Base-by-base conservation (phyloP, 495 filamentous ascomycete genomes). In the Viridothelium virens region DNA sequence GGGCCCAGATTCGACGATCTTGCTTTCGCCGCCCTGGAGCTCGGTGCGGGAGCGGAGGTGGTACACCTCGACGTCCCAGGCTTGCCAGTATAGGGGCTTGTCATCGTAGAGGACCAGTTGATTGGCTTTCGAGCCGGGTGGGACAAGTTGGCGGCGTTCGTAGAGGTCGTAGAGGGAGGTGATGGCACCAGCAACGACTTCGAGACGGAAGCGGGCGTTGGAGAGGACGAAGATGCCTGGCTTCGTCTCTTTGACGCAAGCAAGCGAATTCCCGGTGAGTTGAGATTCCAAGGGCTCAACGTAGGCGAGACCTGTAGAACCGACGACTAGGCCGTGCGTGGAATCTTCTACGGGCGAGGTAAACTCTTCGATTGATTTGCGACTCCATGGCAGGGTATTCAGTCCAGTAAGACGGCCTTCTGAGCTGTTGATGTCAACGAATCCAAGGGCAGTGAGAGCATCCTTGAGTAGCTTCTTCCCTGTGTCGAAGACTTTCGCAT, bases 11-110 rank as follows among this genome's bases (percentile, higher is more conserved):
- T 93, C 90, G n/a, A 81, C 70, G 61, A 97, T 86, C 33, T 77
- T 79, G n/a, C 88, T 90, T 68, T 84, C 80, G 61, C 83, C 79
- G 9, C 68, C 47, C 0, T 79, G 72, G 4, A 98, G 79, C 70
- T 90, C 90, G 69, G 89, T 84, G 62, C 94, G 86, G 0, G 91
- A 93, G 64, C 92, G 89, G 33, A 96, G 83, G 68, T 97, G 94
- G 79, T 89, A 98, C 56, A 97, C 91, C 75, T 98, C 94, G 39
- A 96, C 92, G 76, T 98, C 94, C 94, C 94, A 98, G 1, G 92
- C 94, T 78, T 98, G 93, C 94, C 94, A 98, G 78, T 96, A 96
- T 25, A 97, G 82, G 18, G 94, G 94, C 77, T 97, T 97, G 77
- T 98, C 94, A 73, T 98, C 94, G 74, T 95, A 97, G 63, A 97